Base-by-base conservation (phyloP, 345 rosid genomes). In the Linum tenue region DNA sequence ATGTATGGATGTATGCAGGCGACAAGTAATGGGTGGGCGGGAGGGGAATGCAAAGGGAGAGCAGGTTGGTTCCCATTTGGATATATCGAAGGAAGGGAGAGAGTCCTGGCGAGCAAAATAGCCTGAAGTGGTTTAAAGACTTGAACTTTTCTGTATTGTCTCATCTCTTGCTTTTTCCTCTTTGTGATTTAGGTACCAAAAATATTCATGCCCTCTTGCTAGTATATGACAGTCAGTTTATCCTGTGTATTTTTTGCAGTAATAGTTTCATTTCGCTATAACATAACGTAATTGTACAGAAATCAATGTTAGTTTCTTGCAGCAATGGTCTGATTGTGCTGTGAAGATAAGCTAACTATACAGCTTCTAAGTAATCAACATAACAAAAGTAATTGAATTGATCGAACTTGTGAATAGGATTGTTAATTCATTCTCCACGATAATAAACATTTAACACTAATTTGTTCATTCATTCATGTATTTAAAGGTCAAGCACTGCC, bases 11-110 rank as follows among this genome's bases (percentile, higher is more conserved):
- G 36, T 62, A 70, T 56, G 70, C 81, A 90, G 97, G 97, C 89
- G 56, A 82, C 80, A 9, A 87, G 79, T 69, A 85, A 78, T 65
- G 97, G 96, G 16, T 92, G 98, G 98, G 98, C 97, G 0, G 98
- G 89, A 76, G 98, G 98, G 55, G 98, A 92, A 78, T 86, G 98
- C 77, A 86, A 83, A 82, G 97, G 98, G 42, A 86, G 77, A 79
- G 96, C 97, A 15, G 97, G 96, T 70, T 90, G 94, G 98, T 92
- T 92, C 75, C 97, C 97, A 55, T 86, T 72, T 42, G 86, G 84
- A 35, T 94, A 85, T 56, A 66, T 90, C 3, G 92, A 88, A 72
- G 85, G 90, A 82, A 81, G 96, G 77, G 99, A 94, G 3, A 88
- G 91, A 5, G 87, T 92, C 55, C 88, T 87, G 7, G 97, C 97